Evolutionary conservation across 306 rosid genomes (phyloP), one percentile per base, ranked within the genome.

Genomic region (Citrullus amarus): DNA sequence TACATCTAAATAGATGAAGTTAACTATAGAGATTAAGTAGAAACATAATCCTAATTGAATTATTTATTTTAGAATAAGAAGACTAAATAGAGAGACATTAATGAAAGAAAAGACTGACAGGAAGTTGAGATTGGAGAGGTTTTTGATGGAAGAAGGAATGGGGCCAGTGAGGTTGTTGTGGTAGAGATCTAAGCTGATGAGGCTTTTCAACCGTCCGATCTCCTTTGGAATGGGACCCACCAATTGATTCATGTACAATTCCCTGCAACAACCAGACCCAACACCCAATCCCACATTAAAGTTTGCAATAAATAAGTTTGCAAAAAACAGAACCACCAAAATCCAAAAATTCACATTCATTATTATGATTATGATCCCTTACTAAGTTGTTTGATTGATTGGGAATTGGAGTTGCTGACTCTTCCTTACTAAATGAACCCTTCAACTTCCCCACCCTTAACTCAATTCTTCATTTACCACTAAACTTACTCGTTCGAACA

Each of bases 121-220:
- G 83, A 91, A 91, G 83, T 88, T 91, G 68, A 93, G 89, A 84
- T 87, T 90, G 70, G 91, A 82, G 84, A 93, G 95, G 56, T 83
- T 91, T 68, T 93, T 88, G 61, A 93, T 88, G 9, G 90, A 80
- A 41, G 87, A 3, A 61, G 98, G 98, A 75, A 93, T 91, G 51
- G 86, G 5, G 25, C 86, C 92, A 54, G 91, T 83, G 65, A 93
- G 92, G 82, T 88, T 88, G 53, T 93, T 93, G 87, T 83, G 84
- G 81, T 89, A 91, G 69, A 93, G 91, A 84, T 92, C 98, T 88
- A 93, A 85, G 86, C 98, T 93, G 39, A 91, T 78, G 46, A 93
- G 88, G 85, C 84, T 87, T 86, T 84, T 91, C 75, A 93, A 76
- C 48, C 84, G 83, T 86, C 97, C 97, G 48, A 93, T 79, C 59